A percentile compares a stretch with the other conserved stretches of the same genome.
phyloP scores from a whole-genome alignment of 257 asterid genomes.

The Solanum sejunctum region DNA sequence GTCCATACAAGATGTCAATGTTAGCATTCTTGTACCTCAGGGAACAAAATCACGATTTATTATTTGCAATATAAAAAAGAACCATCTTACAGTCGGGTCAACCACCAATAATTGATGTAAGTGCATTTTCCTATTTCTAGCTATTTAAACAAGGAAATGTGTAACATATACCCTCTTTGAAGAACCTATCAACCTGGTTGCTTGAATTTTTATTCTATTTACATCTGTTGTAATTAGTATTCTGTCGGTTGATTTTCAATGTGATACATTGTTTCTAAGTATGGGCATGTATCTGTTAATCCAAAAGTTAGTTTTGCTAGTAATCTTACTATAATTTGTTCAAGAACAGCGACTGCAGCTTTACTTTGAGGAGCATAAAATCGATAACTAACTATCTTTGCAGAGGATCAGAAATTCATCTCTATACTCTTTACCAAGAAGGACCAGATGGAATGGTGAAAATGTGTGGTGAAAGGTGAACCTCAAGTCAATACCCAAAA shows the following conservation, averaged over 20 bases:
- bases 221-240: background rate
- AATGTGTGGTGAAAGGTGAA: slow-evolving; percentile 68
- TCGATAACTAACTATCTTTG: background rate
- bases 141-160: background rate
- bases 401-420: slow-evolving; percentile 72
- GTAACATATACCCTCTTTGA: background rate
- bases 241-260: background rate
- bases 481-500: slow-evolving; percentile 66
- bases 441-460: slow-evolving; percentile 88
- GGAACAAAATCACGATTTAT: slow-evolving; percentile 31
- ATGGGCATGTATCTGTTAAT: background rate
- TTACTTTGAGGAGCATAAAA: background rate
- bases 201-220: background rate
- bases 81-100: slow-evolving; percentile 22
- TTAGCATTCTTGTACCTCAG: slow-evolving; percentile 42
- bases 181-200: slow-evolving; percentile 29
- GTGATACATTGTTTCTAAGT: background rate
- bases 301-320: background rate
- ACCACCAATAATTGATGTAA: slow-evolving; percentile 25
- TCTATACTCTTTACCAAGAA: slow-evolving; percentile 64
- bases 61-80: slow-evolving; percentile 20
- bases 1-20: slow-evolving; percentile 50
- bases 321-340: background rate
- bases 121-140: background rate
- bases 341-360: background rate